phyloP scores from a whole-genome alignment of 129 eudicot species.

The Centaurea solstitialis region DNA sequence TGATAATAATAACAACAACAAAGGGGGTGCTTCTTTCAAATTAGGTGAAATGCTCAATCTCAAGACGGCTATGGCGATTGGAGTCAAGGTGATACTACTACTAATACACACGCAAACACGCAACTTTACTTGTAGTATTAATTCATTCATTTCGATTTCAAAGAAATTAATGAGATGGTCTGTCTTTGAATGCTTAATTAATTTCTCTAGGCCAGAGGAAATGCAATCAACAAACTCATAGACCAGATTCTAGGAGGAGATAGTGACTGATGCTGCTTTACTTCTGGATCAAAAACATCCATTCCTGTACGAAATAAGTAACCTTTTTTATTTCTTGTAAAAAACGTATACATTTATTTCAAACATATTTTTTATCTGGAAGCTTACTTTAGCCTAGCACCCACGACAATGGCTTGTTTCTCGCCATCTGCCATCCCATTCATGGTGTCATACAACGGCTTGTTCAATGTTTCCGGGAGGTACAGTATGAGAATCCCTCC shows the following conservation, averaged over 20 bases:
- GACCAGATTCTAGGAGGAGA: slow-evolving; percentile 37
- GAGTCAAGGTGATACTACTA: slow-evolving; percentile 48
- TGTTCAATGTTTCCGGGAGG: slow-evolving; percentile 73
- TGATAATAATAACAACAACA: background rate
- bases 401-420: background rate
- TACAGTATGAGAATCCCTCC: slow-evolving; percentile 69
- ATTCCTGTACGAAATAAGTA: background rate
- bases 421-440: slow-evolving; percentile 63
- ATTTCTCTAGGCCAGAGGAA: slow-evolving; percentile 60
- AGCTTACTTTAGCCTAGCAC: background rate
- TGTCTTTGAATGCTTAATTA: background rate
- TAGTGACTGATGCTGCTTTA: slow-evolving; percentile 3
- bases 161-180: too few species aligned
- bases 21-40: slow-evolving; percentile 55
- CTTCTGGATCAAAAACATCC: background rate
- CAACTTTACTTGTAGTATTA: too few species aligned
- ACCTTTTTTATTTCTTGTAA: background rate
- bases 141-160: too few species aligned
- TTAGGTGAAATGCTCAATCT: slow-evolving; percentile 74
- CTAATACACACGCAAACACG: too few species aligned
- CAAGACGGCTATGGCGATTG: slow-evolving; percentile 83
- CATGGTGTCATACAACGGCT: slow-evolving; percentile 81
- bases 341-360: background rate
- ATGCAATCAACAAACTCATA: slow-evolving; percentile 51
- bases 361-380: background rate